A percentile compares a stretch with the other conserved stretches of the same genome.
Evolutionary conservation across 495 filamentous ascomycete genomes (phyloP).

Genomic region (Aspergillus baeticus): DNA sequence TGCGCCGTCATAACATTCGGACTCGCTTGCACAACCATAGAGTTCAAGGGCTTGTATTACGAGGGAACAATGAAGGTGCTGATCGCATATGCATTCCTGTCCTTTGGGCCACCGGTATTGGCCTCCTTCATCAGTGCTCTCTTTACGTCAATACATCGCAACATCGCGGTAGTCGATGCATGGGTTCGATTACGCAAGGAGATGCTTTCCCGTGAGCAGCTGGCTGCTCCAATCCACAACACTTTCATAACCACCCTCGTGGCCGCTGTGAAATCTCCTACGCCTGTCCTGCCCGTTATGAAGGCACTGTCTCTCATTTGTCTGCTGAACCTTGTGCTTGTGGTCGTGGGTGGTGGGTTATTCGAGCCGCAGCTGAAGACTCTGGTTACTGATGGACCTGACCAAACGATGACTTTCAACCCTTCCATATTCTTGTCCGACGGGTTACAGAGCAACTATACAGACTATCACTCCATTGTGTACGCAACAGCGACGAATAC

Average conservation of each 20-base stretch:
- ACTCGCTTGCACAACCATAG: slow-evolving; percentile 10
- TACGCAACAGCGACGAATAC: too few relatives aligned
- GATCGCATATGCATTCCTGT: too few relatives aligned
- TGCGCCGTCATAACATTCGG: slow-evolving; percentile 16
- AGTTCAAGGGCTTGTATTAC: slow-evolving; percentile 14
- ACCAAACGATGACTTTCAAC: neutral
- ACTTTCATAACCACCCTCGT: slow-evolving; percentile 11
- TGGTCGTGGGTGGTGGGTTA: slow-evolving; percentile 21
- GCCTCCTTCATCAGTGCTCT: slow-evolving; percentile 25
- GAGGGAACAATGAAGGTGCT: too few relatives aligned
- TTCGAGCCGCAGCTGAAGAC: slow-evolving; percentile 20
- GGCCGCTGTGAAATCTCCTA: slow-evolving; percentile 1
- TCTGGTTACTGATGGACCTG: slow-evolving; percentile 1
- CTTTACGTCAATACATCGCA: slow-evolving; percentile 22
- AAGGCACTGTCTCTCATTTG: neutral
- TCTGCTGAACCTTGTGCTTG: slow-evolving; percentile 17
- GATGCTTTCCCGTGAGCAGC: slow-evolving; percentile 1
- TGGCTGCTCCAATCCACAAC: slow-evolving; percentile 17
- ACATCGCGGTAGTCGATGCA: slow-evolving; percentile 22
- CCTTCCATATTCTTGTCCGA: too few relatives aligned
- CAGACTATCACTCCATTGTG: too few relatives aligned
- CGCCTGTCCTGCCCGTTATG: slow-evolving; percentile 10
- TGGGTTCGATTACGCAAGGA: slow-evolving; percentile 23
- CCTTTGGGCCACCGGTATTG: slow-evolving; percentile 23
- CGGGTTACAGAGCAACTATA: too few relatives aligned